A percentile compares a stretch with the other conserved stretches of the same genome.
Evolutionary conservation across 169 alveolate species (phyloP).

Genomic region (Miamiensis avidus): DNA sequence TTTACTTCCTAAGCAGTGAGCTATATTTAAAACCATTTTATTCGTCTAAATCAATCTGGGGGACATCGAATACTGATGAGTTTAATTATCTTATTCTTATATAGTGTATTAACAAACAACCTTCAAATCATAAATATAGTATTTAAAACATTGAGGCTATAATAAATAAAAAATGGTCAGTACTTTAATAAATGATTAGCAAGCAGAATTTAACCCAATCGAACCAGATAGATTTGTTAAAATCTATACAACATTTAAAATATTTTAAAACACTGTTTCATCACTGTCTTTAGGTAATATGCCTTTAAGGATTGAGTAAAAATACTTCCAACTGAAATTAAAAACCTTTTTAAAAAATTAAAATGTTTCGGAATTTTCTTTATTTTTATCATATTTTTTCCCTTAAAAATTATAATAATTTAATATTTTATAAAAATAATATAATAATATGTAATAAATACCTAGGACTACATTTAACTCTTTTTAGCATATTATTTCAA

Average conservation of each 20-base stretch:
- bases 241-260: constrained; percentile 7
- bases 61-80: background rate
- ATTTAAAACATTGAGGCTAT: too few relatives aligned
- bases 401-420: background rate
- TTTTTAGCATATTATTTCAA: background rate
- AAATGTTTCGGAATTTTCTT: background rate
- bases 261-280: constrained; percentile 3
- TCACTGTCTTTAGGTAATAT: constrained; percentile 5
- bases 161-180: background rate
- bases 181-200: constrained; percentile 19
- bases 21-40: constrained; percentile 26
- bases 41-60: constrained; percentile 14
- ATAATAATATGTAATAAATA: too few relatives aligned
- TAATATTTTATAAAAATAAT: too few relatives aligned
- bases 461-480: background rate
- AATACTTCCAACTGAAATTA: constrained; percentile 18
- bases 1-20: constrained; percentile 32
- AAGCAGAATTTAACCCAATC: constrained; percentile 8
- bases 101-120: background rate
- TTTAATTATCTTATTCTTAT: too few relatives aligned
- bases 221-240: constrained; percentile 32
- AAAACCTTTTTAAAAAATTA: constrained; percentile 4
- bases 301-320: background rate
- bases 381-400: background rate
- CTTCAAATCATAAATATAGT: background rate